These are phyloP conservation scores for thale cress (Arabidopsis thaliana) DNA, from an alignment of 345 rosid species.

Conservation along the genomic window TAIR10.1 NC_003076.8:3223001-3223500, in stretches of 20 bases:
- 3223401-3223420: conserved; percentile 88
- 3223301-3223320: conserved; percentile 5
- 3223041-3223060: conserved; percentile 21
- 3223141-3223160: conserved; percentile 50
- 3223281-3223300: conserved; percentile 27
- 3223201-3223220: conserved; percentile 95
- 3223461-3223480: conserved; percentile 97
- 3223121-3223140: conserved; percentile 15
- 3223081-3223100: conserved; percentile 13
- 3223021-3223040: neutral
- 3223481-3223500: conserved; percentile 91
- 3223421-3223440: conserved; percentile 82
- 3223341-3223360: neutral
- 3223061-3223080: conserved; percentile 24
- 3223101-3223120: neutral
- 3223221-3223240: conserved; percentile 99
- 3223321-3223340: neutral
- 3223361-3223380: neutral
- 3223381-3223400: conserved; percentile 73
- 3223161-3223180: conserved; percentile 91
- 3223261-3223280: conserved; percentile 97
- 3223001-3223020: neutral
- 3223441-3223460: conserved; percentile 80
- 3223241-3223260: conserved; percentile 91
- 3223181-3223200: conserved; percentile 87